Conservation (phyloP, 2,329 filamentous ascomycete species). For the Ophidiomyces ophidiicola region DNA sequence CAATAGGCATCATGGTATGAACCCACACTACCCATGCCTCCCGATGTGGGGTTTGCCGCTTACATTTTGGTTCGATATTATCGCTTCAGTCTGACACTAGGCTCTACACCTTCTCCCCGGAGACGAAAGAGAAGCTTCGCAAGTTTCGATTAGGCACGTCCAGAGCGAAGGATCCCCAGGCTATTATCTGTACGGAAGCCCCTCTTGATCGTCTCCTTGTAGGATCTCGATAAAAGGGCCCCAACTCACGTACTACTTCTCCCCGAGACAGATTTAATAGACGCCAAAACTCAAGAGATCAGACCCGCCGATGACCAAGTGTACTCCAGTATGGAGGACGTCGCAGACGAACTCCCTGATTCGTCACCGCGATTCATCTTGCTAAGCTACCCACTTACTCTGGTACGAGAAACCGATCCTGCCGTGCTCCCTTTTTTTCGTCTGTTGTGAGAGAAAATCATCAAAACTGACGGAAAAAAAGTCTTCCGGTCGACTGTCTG, state of each 20-base stretch:
- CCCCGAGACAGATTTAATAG: constrained; percentile 61
- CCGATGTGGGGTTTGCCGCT: no score
- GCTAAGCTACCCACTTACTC: constrained; percentile 77
- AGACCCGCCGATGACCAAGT: constrained; percentile 67
- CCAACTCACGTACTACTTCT: background rate
- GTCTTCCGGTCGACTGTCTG: constrained; percentile 70
- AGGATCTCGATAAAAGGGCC: background rate
- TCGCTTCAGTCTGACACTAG: constrained; percentile 59
- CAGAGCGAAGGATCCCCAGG: constrained; percentile 72
- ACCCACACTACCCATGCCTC: background rate
- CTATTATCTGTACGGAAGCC: constrained; percentile 68
- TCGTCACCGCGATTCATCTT: constrained; percentile 82
- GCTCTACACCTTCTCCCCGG: constrained; percentile 82
- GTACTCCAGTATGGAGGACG: constrained; percentile 67
- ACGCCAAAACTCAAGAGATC: constrained; percentile 83
- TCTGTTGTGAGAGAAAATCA: no score
- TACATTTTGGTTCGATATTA: no score
- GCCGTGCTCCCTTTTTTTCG: background rate
- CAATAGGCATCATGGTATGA: constrained; percentile 5
- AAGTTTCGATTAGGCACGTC: constrained; percentile 93
- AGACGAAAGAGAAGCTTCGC: constrained; percentile 77
- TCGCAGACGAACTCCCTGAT: constrained; percentile 83
- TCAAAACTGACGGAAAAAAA: no score
- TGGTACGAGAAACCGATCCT: constrained; percentile 43
- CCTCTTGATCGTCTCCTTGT: background rate